Conservation (phyloP, 2,329 filamentous ascomycete species). For the Alternaria sp. region DNA sequence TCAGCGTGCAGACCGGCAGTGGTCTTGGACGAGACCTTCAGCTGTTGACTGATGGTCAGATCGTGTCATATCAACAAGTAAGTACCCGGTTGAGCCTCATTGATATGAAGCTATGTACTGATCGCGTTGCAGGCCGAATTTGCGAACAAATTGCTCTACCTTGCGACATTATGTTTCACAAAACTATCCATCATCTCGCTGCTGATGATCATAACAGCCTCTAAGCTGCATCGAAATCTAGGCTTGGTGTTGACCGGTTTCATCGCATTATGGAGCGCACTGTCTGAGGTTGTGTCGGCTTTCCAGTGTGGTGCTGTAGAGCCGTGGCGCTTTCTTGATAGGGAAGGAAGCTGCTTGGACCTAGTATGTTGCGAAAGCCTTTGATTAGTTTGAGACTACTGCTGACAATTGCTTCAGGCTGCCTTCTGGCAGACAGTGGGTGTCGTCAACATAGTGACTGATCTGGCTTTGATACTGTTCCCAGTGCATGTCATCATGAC, state of each 20-base stretch:
- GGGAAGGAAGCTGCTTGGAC: conserved; percentile 29
- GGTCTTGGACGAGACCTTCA: conserved; percentile 42
- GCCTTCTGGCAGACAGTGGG: conserved; percentile 45
- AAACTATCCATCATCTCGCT: conserved; percentile 50
- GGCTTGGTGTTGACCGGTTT: conserved; percentile 37
- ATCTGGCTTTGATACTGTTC: conserved; percentile 45
- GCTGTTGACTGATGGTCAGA: conserved; percentile 28
- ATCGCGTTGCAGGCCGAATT: conserved; percentile 41
- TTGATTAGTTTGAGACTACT: background rate
- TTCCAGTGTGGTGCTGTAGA: conserved; percentile 44
- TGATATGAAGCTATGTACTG: background rate
- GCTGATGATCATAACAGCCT: conserved; percentile 47
- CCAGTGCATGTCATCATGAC: conserved; percentile 47
- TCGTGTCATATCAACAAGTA: conserved; percentile 46
- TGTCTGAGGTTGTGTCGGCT: conserved; percentile 39
- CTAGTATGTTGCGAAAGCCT: conserved; percentile 30
- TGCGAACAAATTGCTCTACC: conserved; percentile 48
- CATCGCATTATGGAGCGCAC: conserved; percentile 45
- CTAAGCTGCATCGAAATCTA: conserved; percentile 40
- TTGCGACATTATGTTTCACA: conserved; percentile 46
- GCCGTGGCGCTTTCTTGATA: conserved; percentile 40
- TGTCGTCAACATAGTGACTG: conserved; percentile 47
- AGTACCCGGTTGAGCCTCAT: conserved; percentile 1
- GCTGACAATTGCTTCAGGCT: conserved; percentile 26
- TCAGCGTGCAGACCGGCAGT: conserved; percentile 42